Evolutionary conservation across 1,284 basidiomycete genomes (phyloP).

Genomic region (Ceratobasidium sp.): DNA sequence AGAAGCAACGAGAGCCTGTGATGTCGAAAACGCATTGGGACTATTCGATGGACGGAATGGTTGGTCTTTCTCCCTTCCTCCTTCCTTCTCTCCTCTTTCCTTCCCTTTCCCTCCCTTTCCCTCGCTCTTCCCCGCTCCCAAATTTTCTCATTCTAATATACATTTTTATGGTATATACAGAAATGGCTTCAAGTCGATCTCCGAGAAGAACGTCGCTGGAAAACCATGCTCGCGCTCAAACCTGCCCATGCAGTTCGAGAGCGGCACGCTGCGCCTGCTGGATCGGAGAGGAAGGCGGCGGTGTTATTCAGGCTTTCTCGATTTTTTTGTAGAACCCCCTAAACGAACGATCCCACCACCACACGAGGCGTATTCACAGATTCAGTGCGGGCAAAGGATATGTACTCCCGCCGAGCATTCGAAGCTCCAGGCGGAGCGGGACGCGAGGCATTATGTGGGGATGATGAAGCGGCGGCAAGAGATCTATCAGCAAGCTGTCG

Average conservation of each 20-base stretch:
- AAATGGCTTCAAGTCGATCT: slow-evolving; percentile 98
- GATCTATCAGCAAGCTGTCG: slow-evolving; percentile 32
- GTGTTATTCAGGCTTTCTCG: slow-evolving; percentile 61
- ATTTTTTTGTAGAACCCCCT: neutral
- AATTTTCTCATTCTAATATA: neutral
- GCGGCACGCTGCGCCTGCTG: slow-evolving; percentile 78
- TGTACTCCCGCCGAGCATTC: slow-evolving; percentile 55
- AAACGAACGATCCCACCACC: slow-evolving; percentile 51
- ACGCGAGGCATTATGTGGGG: slow-evolving; percentile 36
- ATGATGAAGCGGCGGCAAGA: slow-evolving; percentile 42
- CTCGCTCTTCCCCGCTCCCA: neutral
- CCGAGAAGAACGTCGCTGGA: slow-evolving; percentile 94
- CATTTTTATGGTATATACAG: slow-evolving; percentile 56
- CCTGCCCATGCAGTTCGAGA: slow-evolving; percentile 86
- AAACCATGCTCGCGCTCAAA: slow-evolving; percentile 84
- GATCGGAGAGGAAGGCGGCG: slow-evolving; percentile 69
- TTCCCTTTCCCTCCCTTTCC: too few relatives aligned
- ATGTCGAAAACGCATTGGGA: slow-evolving; percentile 94
- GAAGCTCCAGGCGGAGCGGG: slow-evolving; percentile 43
- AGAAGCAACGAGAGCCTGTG: slow-evolving; percentile 88
- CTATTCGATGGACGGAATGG: slow-evolving; percentile 96
- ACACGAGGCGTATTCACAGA: slow-evolving; percentile 56
- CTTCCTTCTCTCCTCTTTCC: neutral
- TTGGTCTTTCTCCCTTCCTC: slow-evolving; percentile 55
- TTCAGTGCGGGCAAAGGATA: slow-evolving; percentile 45